Conservation (phyloP, 2,329 filamentous ascomycete genomes). For the Cytospora paraplurivora region DNA sequence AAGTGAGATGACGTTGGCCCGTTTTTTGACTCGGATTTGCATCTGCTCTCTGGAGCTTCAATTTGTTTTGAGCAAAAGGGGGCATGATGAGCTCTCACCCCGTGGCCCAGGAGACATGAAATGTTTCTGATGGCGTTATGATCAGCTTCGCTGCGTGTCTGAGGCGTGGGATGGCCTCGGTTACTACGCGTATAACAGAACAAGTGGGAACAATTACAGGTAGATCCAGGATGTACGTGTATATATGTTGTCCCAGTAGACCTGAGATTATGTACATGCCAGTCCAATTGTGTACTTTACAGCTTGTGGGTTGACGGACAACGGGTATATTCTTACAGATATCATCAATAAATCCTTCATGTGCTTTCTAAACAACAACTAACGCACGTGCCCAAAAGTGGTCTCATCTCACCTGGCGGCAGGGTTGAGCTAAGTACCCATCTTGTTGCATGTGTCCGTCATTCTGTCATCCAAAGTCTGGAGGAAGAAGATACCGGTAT, state of each 20-base stretch:
- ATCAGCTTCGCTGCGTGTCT: not conserved
- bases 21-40: conserved; percentile 5
- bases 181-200: not conserved
- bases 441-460: conserved; percentile 1
- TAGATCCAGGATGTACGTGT: not conserved
- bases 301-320: too few species aligned
- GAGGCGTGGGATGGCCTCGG: not conserved
- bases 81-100: not conserved
- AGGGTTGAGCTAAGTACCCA: not conserved
- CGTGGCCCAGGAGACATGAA: not conserved
- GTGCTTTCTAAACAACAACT: not conserved
- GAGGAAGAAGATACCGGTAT: too few species aligned
- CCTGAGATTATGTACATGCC: not conserved
- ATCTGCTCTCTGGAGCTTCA: not conserved
- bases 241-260: not conserved
- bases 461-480: not conserved
- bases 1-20: not conserved
- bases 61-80: not conserved
- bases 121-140: too few species aligned
- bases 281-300: not conserved
- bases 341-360: not conserved
- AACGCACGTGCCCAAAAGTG: conserved; percentile 16
- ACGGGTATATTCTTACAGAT: too few species aligned
- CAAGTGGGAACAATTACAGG: not conserved
- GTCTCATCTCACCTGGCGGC: not conserved